Evolutionary conservation across 139 green algal species (phyloP).

Genomic region (Chlamydomonas schloesseri): DNA sequence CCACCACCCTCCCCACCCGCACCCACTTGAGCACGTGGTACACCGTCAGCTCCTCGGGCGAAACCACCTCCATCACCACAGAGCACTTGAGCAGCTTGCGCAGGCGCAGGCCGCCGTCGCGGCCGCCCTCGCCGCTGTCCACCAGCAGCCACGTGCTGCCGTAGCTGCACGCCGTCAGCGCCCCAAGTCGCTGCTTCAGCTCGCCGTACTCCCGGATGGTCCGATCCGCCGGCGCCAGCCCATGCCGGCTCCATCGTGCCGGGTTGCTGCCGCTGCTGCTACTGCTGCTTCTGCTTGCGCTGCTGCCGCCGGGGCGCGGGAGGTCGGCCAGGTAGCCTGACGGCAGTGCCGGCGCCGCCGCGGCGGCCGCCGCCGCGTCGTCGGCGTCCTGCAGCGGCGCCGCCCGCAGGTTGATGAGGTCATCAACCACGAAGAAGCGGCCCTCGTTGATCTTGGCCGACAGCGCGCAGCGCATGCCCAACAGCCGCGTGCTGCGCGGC

Average conservation of each 20-base stretch:
- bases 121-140: conserved; percentile 21
- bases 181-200: neutral
- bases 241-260: neutral
- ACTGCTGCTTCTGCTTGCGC: conserved; percentile 42
- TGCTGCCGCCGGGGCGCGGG: neutral
- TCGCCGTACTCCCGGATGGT: neutral
- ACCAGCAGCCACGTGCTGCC: conserved; percentile 43
- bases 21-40: conserved; percentile 84
- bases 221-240: too few species aligned
- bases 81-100: conserved; percentile 26
- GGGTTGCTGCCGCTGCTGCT: neutral
- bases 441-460: conserved; percentile 85
- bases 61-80: conserved; percentile 71
- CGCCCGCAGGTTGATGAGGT: conserved; percentile 51
- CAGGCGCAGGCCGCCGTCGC: conserved; percentile 30
- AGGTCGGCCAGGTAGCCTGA: too few species aligned
- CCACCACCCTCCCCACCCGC: too few species aligned
- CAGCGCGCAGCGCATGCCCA: conserved; percentile 89
- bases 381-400: neutral
- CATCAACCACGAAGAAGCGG: conserved; percentile 83
- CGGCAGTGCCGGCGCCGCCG: neutral
- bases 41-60: conserved; percentile 82
- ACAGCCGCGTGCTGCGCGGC: conserved; percentile 46
- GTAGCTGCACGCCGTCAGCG: conserved; percentile 2
- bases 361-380: neutral